phyloP scores from a whole-genome alignment of 139 green algal species.

The Chlamydomonas schloesseri region DNA sequence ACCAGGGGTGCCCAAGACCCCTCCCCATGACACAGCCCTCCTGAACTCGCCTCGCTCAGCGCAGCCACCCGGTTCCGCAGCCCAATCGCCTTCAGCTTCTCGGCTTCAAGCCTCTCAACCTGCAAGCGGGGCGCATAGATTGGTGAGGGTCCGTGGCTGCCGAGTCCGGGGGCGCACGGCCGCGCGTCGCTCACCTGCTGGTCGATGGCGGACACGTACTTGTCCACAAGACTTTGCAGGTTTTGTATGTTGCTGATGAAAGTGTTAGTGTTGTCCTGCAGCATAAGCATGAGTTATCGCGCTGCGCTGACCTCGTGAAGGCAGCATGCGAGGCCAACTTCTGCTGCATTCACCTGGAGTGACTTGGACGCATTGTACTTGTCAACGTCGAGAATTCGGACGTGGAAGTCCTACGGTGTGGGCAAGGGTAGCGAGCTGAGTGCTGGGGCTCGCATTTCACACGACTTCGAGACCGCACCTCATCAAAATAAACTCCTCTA shows the following conservation, averaged over 20 bases:
- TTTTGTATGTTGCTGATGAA: slow-evolving; percentile 69
- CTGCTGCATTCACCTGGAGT: slow-evolving; percentile 53
- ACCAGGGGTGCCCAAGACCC: too few species aligned
- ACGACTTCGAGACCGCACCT: slow-evolving; percentile 35
- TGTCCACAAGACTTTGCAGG: slow-evolving; percentile 62
- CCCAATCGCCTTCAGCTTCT: slow-evolving; percentile 78
- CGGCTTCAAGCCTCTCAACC: slow-evolving; percentile 72
- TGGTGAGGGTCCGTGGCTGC: too few species aligned
- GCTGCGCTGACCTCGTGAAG: too few species aligned
- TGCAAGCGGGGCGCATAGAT: too few species aligned
- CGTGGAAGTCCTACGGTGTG: slow-evolving; percentile 57
- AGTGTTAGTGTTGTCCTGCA: slow-evolving; percentile 68
- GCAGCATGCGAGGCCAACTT: not conserved
- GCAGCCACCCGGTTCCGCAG: slow-evolving; percentile 73
- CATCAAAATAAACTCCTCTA: slow-evolving; percentile 67
- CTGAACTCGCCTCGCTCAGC: slow-evolving; percentile 67
- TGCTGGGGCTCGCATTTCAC: not conserved
- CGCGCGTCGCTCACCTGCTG: too few species aligned
- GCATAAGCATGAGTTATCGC: too few species aligned
- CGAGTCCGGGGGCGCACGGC: too few species aligned
- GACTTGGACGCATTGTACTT: slow-evolving; percentile 63
- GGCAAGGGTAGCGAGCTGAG: not conserved
- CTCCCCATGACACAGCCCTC: too few species aligned
- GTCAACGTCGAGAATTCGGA: slow-evolving; percentile 69
- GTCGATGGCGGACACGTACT: slow-evolving; percentile 67